Base-by-base conservation (phyloP, 306 rosid species). In the Fagus sylvatica region DNA sequence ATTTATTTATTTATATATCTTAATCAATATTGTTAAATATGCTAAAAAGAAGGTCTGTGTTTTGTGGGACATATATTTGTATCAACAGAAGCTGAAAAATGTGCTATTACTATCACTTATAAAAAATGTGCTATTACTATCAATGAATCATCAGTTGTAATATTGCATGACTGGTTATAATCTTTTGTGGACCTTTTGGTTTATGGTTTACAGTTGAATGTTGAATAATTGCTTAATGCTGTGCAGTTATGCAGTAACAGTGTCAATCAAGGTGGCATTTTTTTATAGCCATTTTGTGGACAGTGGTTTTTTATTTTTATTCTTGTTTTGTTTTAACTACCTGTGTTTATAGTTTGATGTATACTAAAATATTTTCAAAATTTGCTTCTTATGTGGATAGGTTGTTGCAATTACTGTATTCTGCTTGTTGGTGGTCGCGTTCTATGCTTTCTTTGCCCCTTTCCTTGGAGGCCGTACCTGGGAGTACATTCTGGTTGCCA, bases 391-490 rank as follows among this genome's bases (percentile, higher is more conserved):
- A 7, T 78, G 69, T 87, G 86, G 80, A 71, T 77, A 93, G 98
- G 98, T 93, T 82, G 88, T 91, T 75, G 98, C 98, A 40, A 91
- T 93, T 68, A 93, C 98, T 19, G 98, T 91, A 40, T 93, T 93
- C 82, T 91, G 89, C 86, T 81, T 93, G 80, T 81, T 93, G 86
- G 98, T 91, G 86, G 90, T 93, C 19, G 98, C 98, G 33, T 93
- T 93, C 83, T 93, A 91, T 78, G 97, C 95, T 76, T 93, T 93
- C 87, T 89, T 93, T 78, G 97, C 97, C 53, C 98, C 98, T 77
- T 93, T 93, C 87, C 85, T 91, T 41, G 98, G 98, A 84, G 97
- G 93, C n/a, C 90, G 51, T 40, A 79, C 89, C 70, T 88, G 90
- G 95, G 97, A 89, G 84, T 91, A 93, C 81, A 74, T 81, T 79